phyloP scores from a whole-genome alignment of 2,329 filamentous ascomycete species.

The Cadophora luteo-olivacea region DNA sequence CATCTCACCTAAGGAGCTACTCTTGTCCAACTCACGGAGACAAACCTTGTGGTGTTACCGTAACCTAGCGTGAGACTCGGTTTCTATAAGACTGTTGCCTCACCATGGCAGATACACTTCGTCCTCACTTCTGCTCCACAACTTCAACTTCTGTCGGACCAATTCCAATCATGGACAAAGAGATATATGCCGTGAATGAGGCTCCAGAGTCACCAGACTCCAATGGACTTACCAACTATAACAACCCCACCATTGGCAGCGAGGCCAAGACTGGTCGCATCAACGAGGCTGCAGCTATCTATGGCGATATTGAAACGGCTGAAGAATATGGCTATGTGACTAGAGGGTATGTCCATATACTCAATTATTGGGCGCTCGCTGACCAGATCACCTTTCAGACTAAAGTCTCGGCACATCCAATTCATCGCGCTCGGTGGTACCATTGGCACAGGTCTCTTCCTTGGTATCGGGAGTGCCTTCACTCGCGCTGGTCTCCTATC shows the following conservation, averaged over 20 bases:
- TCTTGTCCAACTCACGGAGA: not conserved
- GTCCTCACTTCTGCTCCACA: conserved; percentile 6
- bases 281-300: conserved; percentile 57
- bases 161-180: conserved; percentile 39
- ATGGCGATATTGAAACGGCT: conserved; percentile 56
- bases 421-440: conserved; percentile 66
- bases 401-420: conserved; percentile 58
- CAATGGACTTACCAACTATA: conserved; percentile 35
- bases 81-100: conserved; percentile 22
- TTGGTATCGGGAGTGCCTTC: conserved; percentile 60
- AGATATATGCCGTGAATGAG: conserved; percentile 26
- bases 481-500: conserved; percentile 60
- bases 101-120: not conserved
- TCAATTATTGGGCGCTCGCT: not conserved
- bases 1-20: not conserved
- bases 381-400: conserved; percentile 28
- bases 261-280: conserved; percentile 44
- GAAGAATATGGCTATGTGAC: conserved; percentile 58
- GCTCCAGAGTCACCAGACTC: conserved; percentile 33
- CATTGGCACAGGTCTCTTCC: conserved; percentile 61
- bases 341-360: conserved; percentile 50
- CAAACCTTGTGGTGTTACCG: conserved; percentile 21
- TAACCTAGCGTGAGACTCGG: conserved; percentile 12
- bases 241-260: conserved; percentile 34
- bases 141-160: conserved; percentile 14